Evolutionary conservation across 805 yeast species (phyloP).

Genomic region (Hanseniaspora mollemarum): DNA sequence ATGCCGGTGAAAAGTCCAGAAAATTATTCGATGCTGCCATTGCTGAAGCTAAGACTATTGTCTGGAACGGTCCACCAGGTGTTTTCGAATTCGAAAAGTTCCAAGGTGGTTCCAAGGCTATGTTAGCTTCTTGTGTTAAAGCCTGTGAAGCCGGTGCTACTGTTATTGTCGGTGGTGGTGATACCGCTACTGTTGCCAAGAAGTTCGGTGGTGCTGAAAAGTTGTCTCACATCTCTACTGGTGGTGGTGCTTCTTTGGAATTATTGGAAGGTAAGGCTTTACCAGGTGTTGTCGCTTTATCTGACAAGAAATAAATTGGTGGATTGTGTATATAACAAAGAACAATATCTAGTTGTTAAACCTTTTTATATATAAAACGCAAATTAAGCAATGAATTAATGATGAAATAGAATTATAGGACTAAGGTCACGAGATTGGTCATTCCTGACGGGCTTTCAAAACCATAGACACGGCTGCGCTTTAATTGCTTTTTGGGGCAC

Average conservation of each 20-base stretch:
- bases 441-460: too few species aligned
- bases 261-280: slow-evolving; percentile 96
- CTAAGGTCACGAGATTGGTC: too few species aligned
- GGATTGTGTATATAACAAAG: slow-evolving; percentile 1
- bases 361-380: neutral
- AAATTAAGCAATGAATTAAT: slow-evolving; percentile 22
- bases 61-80: slow-evolving; percentile 99
- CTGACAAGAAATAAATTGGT: slow-evolving; percentile 42
- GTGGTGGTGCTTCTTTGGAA: slow-evolving; percentile 99
- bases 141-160: slow-evolving; percentile 82
- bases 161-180: slow-evolving; percentile 96
- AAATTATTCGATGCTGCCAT: slow-evolving; percentile 72
- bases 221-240: slow-evolving; percentile 96
- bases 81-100: slow-evolving; percentile 94
- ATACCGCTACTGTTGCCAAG: slow-evolving; percentile 98
- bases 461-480: neutral
- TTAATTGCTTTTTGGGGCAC: neutral
- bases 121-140: slow-evolving; percentile 78
- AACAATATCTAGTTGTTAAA: neutral
- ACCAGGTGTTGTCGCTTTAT: slow-evolving; percentile 93
- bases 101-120: slow-evolving; percentile 80
- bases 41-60: slow-evolving; percentile 89
- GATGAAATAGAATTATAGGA: slow-evolving; percentile 13
- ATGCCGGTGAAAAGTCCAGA: slow-evolving; percentile 83
- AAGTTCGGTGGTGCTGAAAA: slow-evolving; percentile 93